Conservation (phyloP, 2,329 filamentous ascomycete species). For the Fusarium staphyleae region DNA sequence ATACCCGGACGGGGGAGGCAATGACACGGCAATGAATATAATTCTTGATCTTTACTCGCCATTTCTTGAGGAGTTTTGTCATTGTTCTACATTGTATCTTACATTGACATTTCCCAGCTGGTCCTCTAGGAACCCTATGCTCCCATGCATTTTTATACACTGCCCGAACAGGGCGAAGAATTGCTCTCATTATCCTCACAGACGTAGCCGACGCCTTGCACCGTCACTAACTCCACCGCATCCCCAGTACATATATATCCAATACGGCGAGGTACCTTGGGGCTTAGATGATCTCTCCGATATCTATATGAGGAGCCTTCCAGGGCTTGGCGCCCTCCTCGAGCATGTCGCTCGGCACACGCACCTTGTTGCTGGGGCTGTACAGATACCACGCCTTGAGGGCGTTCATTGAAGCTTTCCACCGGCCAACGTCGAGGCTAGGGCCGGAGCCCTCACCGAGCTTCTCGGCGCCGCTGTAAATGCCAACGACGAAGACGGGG, state of each 20-base stretch:
- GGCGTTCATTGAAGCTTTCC: slow-evolving; percentile 81
- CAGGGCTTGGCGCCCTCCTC: slow-evolving; percentile 66
- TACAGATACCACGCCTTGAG: slow-evolving; percentile 98
- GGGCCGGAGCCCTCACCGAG: slow-evolving; percentile 87
- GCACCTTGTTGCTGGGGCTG: slow-evolving; percentile 71
- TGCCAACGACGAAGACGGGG: slow-evolving; percentile 92
- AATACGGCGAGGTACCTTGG: slow-evolving; percentile 6
- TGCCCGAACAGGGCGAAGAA: slow-evolving; percentile 40
- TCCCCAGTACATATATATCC: slow-evolving; percentile 33
- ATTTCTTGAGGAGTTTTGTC: slow-evolving; percentile 39
- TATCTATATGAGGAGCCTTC: slow-evolving; percentile 73
- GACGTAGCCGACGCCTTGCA: slow-evolving; percentile 29
- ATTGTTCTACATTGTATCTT: slow-evolving; percentile 51
- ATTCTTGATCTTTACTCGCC: slow-evolving; percentile 38
- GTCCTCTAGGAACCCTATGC: slow-evolving; percentile 34
- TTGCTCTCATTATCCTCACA: slow-evolving; percentile 40
- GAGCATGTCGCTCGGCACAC: slow-evolving; percentile 74
- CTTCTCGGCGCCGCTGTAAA: slow-evolving; percentile 90
- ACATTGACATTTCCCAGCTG: slow-evolving; percentile 45
- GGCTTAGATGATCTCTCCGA: slow-evolving; percentile 70
- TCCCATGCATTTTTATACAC: slow-evolving; percentile 45
- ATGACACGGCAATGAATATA: slow-evolving; percentile 24
- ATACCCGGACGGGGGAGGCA: slow-evolving; percentile 25
- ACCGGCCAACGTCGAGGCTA: slow-evolving; percentile 78
- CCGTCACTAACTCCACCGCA: slow-evolving; percentile 17